Percentiles rank a stretch among this genome's conserved stretches.
phyloP scores from a whole-genome alignment of 768 basidiomycete genomes.

The Atractiella rhizophila region DNA sequence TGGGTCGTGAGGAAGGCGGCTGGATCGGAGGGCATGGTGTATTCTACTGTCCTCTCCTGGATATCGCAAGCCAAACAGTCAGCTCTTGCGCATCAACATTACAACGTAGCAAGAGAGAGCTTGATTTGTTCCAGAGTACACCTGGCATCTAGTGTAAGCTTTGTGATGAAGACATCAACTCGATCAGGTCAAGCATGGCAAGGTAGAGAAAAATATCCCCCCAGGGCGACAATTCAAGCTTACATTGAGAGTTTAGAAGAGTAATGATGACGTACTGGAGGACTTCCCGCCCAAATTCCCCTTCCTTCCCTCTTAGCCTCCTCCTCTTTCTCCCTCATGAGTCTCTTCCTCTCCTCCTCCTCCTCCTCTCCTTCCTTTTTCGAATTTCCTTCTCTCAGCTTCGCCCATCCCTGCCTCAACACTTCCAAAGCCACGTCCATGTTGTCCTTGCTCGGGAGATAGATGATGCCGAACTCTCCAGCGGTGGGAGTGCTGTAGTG shows the following conservation, averaged over 20 bases:
- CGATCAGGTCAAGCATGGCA: too few species aligned
- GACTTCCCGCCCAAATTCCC: constrained; percentile 74
- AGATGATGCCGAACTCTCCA: constrained; percentile 39
- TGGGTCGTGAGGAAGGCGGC: constrained; percentile 68
- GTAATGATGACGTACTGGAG: too few species aligned
- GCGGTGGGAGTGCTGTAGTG: constrained; percentile 42
- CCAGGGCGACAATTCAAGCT: too few species aligned
- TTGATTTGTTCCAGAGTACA: constrained; percentile 13
- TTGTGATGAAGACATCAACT: too few species aligned
- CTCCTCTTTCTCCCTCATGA: constrained; percentile 43
- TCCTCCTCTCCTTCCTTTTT: constrained; percentile 36
- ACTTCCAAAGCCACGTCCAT: constrained; percentile 48
- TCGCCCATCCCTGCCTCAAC: constrained; percentile 77
- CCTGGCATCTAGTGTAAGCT: constrained; percentile 54
- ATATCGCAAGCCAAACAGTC: constrained; percentile 2
- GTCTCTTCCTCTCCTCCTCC: constrained; percentile 48
- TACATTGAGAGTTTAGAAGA: too few species aligned
- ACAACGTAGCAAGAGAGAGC: neutral
- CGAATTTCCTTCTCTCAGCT: constrained; percentile 37
- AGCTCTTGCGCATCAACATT: neutral
- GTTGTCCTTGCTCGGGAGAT: constrained; percentile 28
- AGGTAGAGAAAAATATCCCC: too few species aligned
- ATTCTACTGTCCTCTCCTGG: constrained; percentile 46
- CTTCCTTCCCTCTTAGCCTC: constrained; percentile 49
- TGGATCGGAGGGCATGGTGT: constrained; percentile 72